Evolutionary conservation across 1,284 basidiomycete species (phyloP).

Genomic region (Leccinum laetum): DNA sequence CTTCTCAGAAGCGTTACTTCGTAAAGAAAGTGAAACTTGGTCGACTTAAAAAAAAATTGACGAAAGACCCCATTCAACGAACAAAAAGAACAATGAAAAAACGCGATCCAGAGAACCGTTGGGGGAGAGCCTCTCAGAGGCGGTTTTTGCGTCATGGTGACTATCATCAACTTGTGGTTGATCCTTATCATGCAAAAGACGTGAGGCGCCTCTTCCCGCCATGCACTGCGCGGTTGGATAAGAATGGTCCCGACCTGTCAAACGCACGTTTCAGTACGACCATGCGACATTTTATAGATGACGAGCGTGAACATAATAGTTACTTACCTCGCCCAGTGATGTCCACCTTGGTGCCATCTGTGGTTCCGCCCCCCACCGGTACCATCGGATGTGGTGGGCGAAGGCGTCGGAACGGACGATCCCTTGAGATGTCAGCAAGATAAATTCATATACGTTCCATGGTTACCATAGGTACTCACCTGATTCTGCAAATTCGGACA

Average conservation of each 20-base stretch:
- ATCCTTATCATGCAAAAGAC: constrained; percentile 1
- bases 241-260: constrained; percentile 3
- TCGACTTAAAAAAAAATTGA: background rate
- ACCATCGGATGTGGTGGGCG: background rate
- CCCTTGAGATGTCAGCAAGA: constrained; percentile 4
- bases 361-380: background rate
- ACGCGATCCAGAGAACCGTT: background rate
- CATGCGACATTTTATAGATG: background rate
- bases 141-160: background rate
- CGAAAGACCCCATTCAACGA: background rate
- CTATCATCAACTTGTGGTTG: background rate
- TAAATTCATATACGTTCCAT: background rate
- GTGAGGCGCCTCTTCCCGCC: constrained; percentile 11
- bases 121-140: background rate
- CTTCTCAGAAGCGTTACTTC: background rate
- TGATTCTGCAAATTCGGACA: background rate
- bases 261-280: background rate
- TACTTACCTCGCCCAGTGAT: constrained; percentile 15
- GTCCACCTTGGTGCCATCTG: background rate
- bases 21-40: background rate
- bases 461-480: background rate
- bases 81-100: background rate
- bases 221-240: constrained; percentile 1
- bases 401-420: background rate
- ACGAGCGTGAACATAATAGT: background rate